Percentiles rank a stretch among this genome's conserved stretches.
These are phyloP conservation scores for Citrus sinensis DNA, from an alignment of 345 rosid genomes.

Conservation along the genomic window DNA sequence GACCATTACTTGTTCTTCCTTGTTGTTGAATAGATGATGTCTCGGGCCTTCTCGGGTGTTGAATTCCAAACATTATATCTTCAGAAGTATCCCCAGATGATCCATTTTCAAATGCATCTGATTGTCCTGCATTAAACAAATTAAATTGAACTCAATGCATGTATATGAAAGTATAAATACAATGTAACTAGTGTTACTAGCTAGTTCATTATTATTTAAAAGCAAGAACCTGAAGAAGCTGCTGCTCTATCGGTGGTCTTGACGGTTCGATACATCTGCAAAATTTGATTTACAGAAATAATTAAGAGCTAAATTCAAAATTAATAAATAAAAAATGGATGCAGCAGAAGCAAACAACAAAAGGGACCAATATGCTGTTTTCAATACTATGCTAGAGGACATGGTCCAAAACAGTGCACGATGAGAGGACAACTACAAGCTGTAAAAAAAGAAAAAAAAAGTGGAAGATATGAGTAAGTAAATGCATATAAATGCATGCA, in stretches of 20 bases:
- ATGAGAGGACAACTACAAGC: slow-evolving; percentile 21
- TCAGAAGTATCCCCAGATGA: slow-evolving; percentile 88
- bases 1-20: slow-evolving; percentile 39
- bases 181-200: not conserved
- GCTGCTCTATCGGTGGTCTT: slow-evolving; percentile 72
- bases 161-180: not conserved
- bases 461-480: slow-evolving; percentile 1
- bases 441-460: slow-evolving; percentile 22
- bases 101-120: slow-evolving; percentile 71
- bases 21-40: slow-evolving; percentile 38
- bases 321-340: not conserved
- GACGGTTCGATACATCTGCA: slow-evolving; percentile 73
- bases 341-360: slow-evolving; percentile 20
- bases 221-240: slow-evolving; percentile 52
- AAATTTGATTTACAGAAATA: not conserved
- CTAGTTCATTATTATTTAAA: not conserved
- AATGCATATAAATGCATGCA: slow-evolving; percentile 18
- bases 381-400: slow-evolving; percentile 2
- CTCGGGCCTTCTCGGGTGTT: slow-evolving; percentile 52
- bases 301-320: not conserved
- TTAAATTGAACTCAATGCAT: not conserved
- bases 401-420: slow-evolving; percentile 26
- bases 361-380: slow-evolving; percentile 22
- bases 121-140: slow-evolving; percentile 43
- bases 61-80: slow-evolving; percentile 70